phyloP scores from a whole-genome alignment of 129 eudicot species.

The carrot (Daucus carota) region DNA sequence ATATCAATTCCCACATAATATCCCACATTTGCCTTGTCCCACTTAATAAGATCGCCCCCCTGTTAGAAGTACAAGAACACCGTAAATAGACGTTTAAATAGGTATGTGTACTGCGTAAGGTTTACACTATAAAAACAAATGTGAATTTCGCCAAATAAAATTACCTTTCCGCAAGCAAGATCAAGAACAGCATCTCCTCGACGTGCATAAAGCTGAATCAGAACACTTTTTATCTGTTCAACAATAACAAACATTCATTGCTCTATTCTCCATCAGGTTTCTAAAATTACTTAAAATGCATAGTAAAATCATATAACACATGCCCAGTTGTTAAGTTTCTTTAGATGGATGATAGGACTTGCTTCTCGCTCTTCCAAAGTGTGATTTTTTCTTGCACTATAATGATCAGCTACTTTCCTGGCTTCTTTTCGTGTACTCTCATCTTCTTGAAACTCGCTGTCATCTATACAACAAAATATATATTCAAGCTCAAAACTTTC shows the following conservation, averaged over 20 bases:
- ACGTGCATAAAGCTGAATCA: slow-evolving; percentile 84
- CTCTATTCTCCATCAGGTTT: neutral
- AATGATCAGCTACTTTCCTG: slow-evolving; percentile 93
- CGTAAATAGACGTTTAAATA: neutral
- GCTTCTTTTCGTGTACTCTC: slow-evolving; percentile 68
- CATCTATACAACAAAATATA: slow-evolving; percentile 36
- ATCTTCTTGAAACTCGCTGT: slow-evolving; percentile 59
- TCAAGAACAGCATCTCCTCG: slow-evolving; percentile 90
- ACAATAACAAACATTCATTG: neutral
- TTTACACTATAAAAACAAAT: neutral
- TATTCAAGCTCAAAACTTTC: neutral
- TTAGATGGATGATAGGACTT: slow-evolving; percentile 90
- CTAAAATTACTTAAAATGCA: neutral
- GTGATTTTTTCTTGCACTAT: slow-evolving; percentile 94
- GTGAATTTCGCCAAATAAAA: neutral
- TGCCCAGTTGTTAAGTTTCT: slow-evolving; percentile 98
- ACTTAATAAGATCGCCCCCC: slow-evolving; percentile 98
- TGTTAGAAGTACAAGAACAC: slow-evolving; percentile 16
- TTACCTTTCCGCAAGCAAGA: slow-evolving; percentile 99
- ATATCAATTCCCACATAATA: slow-evolving; percentile 96
- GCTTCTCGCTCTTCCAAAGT: slow-evolving; percentile 97
- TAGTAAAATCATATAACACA: neutral
- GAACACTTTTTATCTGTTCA: slow-evolving; percentile 83
- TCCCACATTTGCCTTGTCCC: slow-evolving; percentile 97
- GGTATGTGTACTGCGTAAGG: neutral